Conservation (phyloP, 2,329 filamentous ascomycete genomes). For the Sporothrix protearum region DNA sequence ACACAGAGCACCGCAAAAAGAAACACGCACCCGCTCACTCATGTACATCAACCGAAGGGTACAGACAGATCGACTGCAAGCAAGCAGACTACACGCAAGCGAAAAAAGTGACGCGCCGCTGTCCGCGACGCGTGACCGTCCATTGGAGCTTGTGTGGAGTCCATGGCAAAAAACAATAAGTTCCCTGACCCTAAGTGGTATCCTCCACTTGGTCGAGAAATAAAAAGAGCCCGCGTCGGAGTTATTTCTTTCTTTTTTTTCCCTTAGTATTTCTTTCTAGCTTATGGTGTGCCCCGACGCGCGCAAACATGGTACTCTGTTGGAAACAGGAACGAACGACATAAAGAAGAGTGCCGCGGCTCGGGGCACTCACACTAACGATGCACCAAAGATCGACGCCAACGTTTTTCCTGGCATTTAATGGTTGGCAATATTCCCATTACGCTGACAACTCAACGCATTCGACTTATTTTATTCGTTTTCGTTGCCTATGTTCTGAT, state of each 20-base stretch:
- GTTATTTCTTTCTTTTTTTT: background rate
- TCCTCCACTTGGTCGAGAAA: background rate
- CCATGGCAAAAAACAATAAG: background rate
- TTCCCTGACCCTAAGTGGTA: background rate
- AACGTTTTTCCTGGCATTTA: too few species aligned
- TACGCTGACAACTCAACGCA: too few species aligned
- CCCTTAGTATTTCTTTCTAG: background rate
- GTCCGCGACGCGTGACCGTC: background rate
- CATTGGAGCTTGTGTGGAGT: background rate
- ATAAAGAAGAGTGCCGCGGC: background rate
- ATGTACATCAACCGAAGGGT: background rate
- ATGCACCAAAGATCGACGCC: too few species aligned
- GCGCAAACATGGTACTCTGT: too few species aligned
- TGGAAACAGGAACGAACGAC: too few species aligned
- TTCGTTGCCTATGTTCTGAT: too few species aligned
- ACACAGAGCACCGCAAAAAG: background rate
- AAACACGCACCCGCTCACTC: background rate
- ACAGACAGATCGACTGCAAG: background rate
- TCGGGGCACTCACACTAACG: background rate
- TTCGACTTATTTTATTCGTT: too few species aligned
- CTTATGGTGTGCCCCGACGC: too few species aligned
- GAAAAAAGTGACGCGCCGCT: background rate
- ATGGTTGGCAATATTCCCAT: too few species aligned
- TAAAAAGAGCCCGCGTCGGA: background rate
- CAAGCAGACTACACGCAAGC: background rate